Conservation (phyloP, 805 yeast species). For the Yarrowia osloensis region DNA sequence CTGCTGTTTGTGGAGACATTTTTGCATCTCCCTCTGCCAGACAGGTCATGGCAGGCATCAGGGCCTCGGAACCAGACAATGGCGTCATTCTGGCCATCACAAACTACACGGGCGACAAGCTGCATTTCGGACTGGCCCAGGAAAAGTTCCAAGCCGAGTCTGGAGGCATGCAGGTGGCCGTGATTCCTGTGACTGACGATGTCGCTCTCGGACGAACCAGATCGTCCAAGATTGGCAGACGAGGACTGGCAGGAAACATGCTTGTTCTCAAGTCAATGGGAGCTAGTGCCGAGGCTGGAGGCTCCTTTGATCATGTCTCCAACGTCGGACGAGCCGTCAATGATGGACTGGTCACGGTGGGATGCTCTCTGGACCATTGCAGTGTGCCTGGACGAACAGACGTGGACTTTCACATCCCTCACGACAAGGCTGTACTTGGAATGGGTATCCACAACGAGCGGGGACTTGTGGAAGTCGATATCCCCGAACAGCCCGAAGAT, state of each 20-base stretch:
- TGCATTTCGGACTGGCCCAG: conserved; percentile 89
- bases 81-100: conserved; percentile 83
- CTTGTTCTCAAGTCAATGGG: conserved; percentile 85
- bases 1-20: conserved; percentile 84
- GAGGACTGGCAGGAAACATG: conserved; percentile 92
- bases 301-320: conserved; percentile 55
- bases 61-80: conserved; percentile 54
- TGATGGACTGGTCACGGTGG: conserved; percentile 75
- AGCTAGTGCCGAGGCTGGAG: conserved; percentile 54
- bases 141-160: conserved; percentile 86
- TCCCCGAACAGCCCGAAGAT: conserved; percentile 69
- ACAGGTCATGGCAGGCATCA: conserved; percentile 74
- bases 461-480: conserved; percentile 63
- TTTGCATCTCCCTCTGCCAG: conserved; percentile 95
- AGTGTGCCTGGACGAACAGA: conserved; percentile 79
- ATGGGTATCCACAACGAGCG: conserved; percentile 97
- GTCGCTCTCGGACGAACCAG: conserved; percentile 89
- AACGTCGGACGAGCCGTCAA: conserved; percentile 62
- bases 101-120: conserved; percentile 91
- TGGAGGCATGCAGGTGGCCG: conserved; percentile 65
- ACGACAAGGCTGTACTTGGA: conserved; percentile 47
- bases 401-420: conserved; percentile 67
- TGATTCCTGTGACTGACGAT: conserved; percentile 73
- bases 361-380: conserved; percentile 86
- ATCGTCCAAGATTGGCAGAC: conserved; percentile 56